A percentile compares a stretch with the other conserved stretches of the same genome.
phyloP scores from a whole-genome alignment of 2,329 filamentous ascomycete species.

The Helotiales sp. region DNA sequence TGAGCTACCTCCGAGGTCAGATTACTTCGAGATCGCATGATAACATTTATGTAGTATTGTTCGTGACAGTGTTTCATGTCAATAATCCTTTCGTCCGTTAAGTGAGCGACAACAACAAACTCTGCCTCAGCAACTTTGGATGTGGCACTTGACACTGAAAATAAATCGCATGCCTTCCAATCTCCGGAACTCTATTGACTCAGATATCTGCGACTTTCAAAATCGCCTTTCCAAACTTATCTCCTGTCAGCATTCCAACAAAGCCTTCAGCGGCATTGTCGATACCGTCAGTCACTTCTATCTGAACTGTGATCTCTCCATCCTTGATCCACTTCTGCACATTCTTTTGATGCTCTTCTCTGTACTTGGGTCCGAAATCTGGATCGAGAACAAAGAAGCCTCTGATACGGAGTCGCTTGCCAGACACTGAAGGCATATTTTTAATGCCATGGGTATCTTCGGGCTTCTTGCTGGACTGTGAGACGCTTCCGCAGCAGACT shows the following conservation, averaged over 20 bases:
- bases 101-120: too few species aligned
- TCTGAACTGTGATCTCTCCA: slow-evolving; percentile 64
- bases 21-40: background rate
- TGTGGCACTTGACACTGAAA: too few species aligned
- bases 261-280: slow-evolving; percentile 69
- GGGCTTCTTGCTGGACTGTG: slow-evolving; percentile 64
- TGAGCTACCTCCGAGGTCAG: background rate
- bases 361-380: slow-evolving; percentile 65
- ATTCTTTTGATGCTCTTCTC: slow-evolving; percentile 66
- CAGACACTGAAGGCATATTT: slow-evolving; percentile 63
- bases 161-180: too few species aligned
- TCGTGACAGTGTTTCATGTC: too few species aligned
- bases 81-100: too few species aligned
- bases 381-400: slow-evolving; percentile 70
- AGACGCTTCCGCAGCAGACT: slow-evolving; percentile 65
- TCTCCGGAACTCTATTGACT: background rate
- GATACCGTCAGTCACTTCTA: slow-evolving; percentile 66
- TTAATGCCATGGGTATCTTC: slow-evolving; percentile 62
- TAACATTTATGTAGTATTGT: too few species aligned
- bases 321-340: slow-evolving; percentile 71
- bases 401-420: slow-evolving; percentile 64
- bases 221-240: slow-evolving; percentile 75
- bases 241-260: slow-evolving; percentile 67
- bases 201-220: slow-evolving; percentile 49
- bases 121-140: too few species aligned